These are phyloP conservation scores for Globisporangium nodosum DNA, from an alignment of 352 stramenopile genomes.

Conservation along the genomic window DNA sequence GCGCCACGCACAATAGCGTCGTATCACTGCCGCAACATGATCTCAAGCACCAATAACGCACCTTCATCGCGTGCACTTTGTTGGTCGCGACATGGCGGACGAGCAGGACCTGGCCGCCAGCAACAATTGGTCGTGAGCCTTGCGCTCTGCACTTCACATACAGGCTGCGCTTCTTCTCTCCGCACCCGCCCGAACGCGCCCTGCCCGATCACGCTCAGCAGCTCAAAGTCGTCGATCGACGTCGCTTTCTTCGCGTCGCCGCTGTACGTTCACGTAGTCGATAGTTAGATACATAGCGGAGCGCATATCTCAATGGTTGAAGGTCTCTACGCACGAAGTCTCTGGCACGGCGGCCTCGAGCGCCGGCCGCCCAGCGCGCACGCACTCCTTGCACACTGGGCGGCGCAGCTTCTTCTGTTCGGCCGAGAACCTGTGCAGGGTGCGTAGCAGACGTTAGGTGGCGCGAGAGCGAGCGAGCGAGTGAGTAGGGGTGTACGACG, in stretches of 20 bases:
- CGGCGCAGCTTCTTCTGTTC: constrained; percentile 38
- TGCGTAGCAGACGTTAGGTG: constrained; percentile 6
- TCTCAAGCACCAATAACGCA: constrained; percentile 7
- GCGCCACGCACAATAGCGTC: not conserved
- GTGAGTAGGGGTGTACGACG: too few species aligned
- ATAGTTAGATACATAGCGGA: too few species aligned
- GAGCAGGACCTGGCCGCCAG: constrained; percentile 49
- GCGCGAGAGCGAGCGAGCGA: not conserved
- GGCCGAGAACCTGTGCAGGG: constrained; percentile 40
- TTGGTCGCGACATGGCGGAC: constrained; percentile 52
- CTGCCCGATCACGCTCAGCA: constrained; percentile 95
- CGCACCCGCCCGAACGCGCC: constrained; percentile 67
- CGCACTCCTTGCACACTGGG: constrained; percentile 75
- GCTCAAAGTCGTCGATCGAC: constrained; percentile 93
- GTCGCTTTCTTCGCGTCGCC: constrained; percentile 33
- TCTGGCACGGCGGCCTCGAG: constrained; percentile 6
- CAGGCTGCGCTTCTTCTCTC: not conserved
- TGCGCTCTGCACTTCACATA: too few species aligned
- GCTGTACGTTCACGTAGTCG: not conserved
- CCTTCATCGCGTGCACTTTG: constrained; percentile 81
- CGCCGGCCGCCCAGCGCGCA: constrained; percentile 28
- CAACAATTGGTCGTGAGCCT: not conserved
- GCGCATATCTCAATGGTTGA: too few species aligned
- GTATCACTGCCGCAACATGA: not conserved
- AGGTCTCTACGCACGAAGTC: not conserved